These are phyloP conservation scores for Stemphylium lycopersici DNA, from an alignment of 2,329 filamentous ascomycete species.

Conservation along the genomic window DNA sequence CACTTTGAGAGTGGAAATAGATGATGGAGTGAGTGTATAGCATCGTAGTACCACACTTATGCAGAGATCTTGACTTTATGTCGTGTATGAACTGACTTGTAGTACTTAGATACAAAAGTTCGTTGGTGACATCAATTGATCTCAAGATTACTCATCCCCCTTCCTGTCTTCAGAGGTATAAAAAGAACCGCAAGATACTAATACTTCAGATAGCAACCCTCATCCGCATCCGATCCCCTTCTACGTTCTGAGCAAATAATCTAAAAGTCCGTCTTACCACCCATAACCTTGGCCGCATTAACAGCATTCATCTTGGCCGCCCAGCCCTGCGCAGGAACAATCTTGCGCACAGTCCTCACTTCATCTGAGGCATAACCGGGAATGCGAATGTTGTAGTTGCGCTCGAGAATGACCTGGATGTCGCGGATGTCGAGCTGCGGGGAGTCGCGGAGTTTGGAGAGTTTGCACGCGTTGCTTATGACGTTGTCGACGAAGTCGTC, in stretches of 20 bases:
- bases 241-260: not conserved
- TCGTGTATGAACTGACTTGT: no score
- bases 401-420: constrained; percentile 62
- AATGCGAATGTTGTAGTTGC: constrained; percentile 78
- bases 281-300: constrained; percentile 82
- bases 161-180: no score
- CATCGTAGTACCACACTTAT: no score
- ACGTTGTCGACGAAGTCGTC: constrained; percentile 96
- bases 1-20: no score
- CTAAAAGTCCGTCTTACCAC: constrained; percentile 51
- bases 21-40: no score
- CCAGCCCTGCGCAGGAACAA: constrained; percentile 86
- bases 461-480: constrained; percentile 82
- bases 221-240: no score
- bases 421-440: constrained; percentile 83
- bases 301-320: constrained; percentile 97
- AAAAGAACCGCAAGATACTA: no score
- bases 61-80: no score
- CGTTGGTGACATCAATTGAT: no score
- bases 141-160: no score
- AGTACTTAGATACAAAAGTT: no score
- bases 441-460: constrained; percentile 90
- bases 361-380: constrained; percentile 95
- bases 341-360: constrained; percentile 90
- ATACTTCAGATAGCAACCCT: no score